Conservation (phyloP, 208 protist species). For the Crithidia sp. region DNA sequence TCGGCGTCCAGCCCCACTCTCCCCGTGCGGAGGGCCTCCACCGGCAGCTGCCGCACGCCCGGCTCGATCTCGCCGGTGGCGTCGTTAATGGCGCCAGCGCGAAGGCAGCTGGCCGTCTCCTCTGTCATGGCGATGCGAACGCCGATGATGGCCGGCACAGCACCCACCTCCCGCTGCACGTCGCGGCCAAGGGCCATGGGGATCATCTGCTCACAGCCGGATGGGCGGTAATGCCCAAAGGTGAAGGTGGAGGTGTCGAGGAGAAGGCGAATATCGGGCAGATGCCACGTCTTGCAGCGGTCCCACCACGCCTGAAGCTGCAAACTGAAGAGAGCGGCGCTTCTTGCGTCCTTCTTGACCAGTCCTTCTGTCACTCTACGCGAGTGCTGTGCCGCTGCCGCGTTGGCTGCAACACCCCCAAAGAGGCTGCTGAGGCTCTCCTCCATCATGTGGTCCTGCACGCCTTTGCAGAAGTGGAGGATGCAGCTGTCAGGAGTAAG, state of each 20-base stretch:
- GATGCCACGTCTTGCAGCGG: neutral
- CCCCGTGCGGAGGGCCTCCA: conserved; percentile 35
- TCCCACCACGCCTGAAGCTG: conserved; percentile 12
- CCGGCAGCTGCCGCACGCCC: conserved; percentile 27
- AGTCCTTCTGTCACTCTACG: too few relatives aligned
- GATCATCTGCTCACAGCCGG: conserved; percentile 14
- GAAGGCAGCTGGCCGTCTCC: conserved; percentile 43
- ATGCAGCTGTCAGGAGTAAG: conserved; percentile 27
- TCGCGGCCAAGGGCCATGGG: conserved; percentile 36
- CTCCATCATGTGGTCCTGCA: conserved; percentile 1
- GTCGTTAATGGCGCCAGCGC: conserved; percentile 1
- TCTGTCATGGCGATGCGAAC: conserved; percentile 43
- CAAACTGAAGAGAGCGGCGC: conserved; percentile 23
- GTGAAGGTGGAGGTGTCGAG: conserved; percentile 37
- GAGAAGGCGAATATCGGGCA: conserved; percentile 21
- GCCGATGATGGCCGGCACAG: conserved; percentile 33
- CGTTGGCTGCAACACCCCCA: neutral
- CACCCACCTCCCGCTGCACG: conserved; percentile 30
- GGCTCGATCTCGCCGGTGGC: neutral
- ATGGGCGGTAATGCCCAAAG: conserved; percentile 18
- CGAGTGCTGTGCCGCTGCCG: neutral
- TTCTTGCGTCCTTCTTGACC: conserved; percentile 14
- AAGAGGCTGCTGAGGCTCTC: too few relatives aligned
- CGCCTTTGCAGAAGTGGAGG: conserved; percentile 26
- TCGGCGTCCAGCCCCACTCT: conserved; percentile 13